A percentile compares a stretch with the other conserved stretches of the same genome.
phyloP scores from a whole-genome alignment of 805 yeast species.

The Starmerella stellata region DNA sequence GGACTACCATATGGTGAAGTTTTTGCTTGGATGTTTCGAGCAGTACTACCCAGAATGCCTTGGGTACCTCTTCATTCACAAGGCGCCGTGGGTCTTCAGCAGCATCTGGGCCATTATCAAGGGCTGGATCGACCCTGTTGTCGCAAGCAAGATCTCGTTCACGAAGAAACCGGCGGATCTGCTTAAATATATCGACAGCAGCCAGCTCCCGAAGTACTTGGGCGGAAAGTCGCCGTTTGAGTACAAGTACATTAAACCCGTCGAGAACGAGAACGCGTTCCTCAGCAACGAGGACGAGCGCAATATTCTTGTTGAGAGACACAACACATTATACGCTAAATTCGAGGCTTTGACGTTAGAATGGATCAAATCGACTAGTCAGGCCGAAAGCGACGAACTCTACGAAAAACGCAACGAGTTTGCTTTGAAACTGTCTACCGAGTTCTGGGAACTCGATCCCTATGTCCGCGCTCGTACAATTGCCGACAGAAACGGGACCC shows the following conservation, averaged over 20 bases:
- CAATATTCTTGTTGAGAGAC: slow-evolving; percentile 30
- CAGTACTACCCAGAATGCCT: slow-evolving; percentile 92
- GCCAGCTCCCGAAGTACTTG: slow-evolving; percentile 46
- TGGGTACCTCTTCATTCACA: slow-evolving; percentile 68
- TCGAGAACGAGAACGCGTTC: slow-evolving; percentile 36
- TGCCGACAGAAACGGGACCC: slow-evolving; percentile 57
- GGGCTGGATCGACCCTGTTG: slow-evolving; percentile 92
- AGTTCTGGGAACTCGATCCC: slow-evolving; percentile 59
- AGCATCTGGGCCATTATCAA: slow-evolving; percentile 88
- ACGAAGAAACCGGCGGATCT: slow-evolving; percentile 56
- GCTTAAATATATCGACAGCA: slow-evolving; percentile 37
- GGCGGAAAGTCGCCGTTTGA: slow-evolving; percentile 57
- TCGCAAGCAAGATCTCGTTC: slow-evolving; percentile 75
- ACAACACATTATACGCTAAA: slow-evolving; percentile 35
- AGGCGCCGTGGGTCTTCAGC: slow-evolving; percentile 92
- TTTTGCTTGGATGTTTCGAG: slow-evolving; percentile 74
- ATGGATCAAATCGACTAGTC: slow-evolving; percentile 46
- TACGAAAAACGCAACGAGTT: slow-evolving; percentile 35
- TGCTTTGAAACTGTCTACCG: slow-evolving; percentile 37
- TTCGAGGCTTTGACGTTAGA: slow-evolving; percentile 48
- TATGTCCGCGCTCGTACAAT: slow-evolving; percentile 61
- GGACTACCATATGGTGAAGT: slow-evolving; percentile 84
- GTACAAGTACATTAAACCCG: slow-evolving; percentile 45
- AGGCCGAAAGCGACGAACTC: slow-evolving; percentile 28
- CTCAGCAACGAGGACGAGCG: slow-evolving; percentile 31